Base-by-base conservation (phyloP, 345 rosid genomes). In the Camelina sativa region DNA sequence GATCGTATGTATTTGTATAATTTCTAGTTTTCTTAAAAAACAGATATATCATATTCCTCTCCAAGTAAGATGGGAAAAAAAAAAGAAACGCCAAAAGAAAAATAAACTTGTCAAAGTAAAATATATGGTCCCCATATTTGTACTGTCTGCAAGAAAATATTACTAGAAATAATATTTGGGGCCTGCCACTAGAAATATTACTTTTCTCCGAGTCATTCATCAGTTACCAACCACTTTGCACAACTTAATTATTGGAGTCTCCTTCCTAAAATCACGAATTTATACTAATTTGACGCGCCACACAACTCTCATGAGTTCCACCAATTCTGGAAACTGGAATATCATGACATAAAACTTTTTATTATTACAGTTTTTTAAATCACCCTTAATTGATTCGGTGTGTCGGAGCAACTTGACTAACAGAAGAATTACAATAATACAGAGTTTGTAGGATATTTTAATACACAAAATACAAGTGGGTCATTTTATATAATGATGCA, bases 381-480 rank as follows among this genome's bases (percentile, higher is more conserved):
- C 57, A 34, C 20, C 28, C 19, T 15, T 15, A 34, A 66, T 48
- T 34, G 72, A 46, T 52, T 62, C 62, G 43, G 20, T 20, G 17
- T 43, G 13, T 44, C 13, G 65, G 11, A 56, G 32, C 16, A 11
- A 11, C 44, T 16, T 30, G 55, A 46, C 4, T 44, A 37, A 16
- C 15, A 37, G 34, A 40, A 48, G 22, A 16, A 48, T 17, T 50
- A 58, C 65, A 69, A 69, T 76, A 68, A 69, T 69, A 16, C 53
- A 52, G 48, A 17, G 8, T 50, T 25, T 72, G 7, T 6, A 16
- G 22, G 28, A 38, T 68, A 48, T 20, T 67, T 76, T 35, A 76
- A 30, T 62, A 6, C 44, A 28, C 17, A 37, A 60, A 6, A 43
- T 32, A 46, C 76, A 77, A 77, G 67, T 71, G 76, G 76, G 68